A percentile compares a stretch with the other conserved stretches of the same genome.
phyloP scores from a whole-genome alignment of 352 stramenopile genomes.

The Blastocystis sp. region DNA sequence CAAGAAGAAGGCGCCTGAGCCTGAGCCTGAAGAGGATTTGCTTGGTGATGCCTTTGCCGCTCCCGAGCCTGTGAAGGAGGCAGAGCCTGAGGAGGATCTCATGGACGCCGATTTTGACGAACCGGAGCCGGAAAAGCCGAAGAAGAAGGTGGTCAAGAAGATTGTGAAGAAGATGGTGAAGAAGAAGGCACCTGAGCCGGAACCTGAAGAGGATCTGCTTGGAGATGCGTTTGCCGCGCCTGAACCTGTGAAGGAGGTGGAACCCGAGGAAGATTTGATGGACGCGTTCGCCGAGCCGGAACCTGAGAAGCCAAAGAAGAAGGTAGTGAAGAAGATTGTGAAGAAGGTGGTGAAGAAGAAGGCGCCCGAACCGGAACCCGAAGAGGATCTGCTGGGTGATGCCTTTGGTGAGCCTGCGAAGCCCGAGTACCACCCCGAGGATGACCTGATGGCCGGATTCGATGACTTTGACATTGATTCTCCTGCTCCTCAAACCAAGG shows the following conservation, averaged over 20 bases:
- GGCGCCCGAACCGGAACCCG: conserved; percentile 24
- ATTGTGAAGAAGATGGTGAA: conserved; percentile 69
- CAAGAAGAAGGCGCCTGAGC: conserved; percentile 62
- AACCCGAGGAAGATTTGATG: conserved; percentile 63
- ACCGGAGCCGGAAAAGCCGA: conserved; percentile 33
- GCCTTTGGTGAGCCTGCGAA: neutral
- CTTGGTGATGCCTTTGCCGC: neutral
- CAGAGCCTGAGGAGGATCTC: conserved; percentile 31
- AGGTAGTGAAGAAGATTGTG: conserved; percentile 52
- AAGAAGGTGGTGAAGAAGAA: conserved; percentile 67
- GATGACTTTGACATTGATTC: neutral
- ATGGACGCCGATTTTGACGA: neutral
- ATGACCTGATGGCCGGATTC: neutral
- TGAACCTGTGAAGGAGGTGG: conserved; percentile 2
- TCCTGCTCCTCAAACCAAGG: conserved; percentile 33
- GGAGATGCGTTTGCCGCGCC: conserved; percentile 7
- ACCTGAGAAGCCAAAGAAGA: neutral
- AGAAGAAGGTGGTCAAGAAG: conserved; percentile 68
- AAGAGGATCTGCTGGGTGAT: conserved; percentile 25
- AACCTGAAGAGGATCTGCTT: conserved; percentile 47
- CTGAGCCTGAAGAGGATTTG: conserved; percentile 31
- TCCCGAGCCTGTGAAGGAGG: neutral
- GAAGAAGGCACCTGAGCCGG: conserved; percentile 68
- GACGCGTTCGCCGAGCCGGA: conserved; percentile 11
- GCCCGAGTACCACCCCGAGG: neutral